Base-by-base conservation (phyloP, 108 stramenopile genomes). In the Pseudonitzschia multiseries region DNA sequence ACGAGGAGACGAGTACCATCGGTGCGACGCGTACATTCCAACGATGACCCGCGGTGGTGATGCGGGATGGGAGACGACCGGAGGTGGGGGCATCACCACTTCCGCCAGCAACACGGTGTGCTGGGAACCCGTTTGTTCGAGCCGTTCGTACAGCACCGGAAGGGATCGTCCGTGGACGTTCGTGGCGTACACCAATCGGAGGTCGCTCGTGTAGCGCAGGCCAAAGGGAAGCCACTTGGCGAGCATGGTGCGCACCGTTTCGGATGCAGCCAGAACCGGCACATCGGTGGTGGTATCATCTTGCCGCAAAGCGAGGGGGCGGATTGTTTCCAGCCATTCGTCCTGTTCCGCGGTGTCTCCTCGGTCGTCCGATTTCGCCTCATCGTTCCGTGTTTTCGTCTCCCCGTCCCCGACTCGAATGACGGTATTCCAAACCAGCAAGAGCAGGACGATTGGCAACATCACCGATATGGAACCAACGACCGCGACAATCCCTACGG, bases 11-110 rank as follows among this genome's bases (percentile, higher is more conserved):
- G 74, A 68, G n/a, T 84, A 77, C 93, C 93, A 95, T 41, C 87
- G 75, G 46, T 92, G 88, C 36, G 89, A 86, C 10, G 89, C 91
- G 78, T 86, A 95, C 86, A 27, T 84, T 77, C 93, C 93, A 92
- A 36, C 87, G 75, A 54, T 90, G 88, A 73, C 82, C 91, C 86
- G 86, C 83, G 46, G 91, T 91, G 72, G 92, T 81, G 6, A 74
- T 76, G 36, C 36, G 36, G 36, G 6, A 6, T 2, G 6, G 36
- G 36, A 36, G 36, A 36, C 2, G 15, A 67, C n/a, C n/a, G n/a
- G n/a, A 54, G 24, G 8, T 8, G n/a, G 8, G 15, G 4, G 3
- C 86, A 33, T 5, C n/a, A 40, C 68, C 0, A 85, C 89, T 75
- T 95, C 89, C 26, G 83, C 31, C 17, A 95, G 60, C 22, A 86